A percentile compares a stretch with the other conserved stretches of the same genome.
Evolutionary conservation across 139 green algal species (phyloP).

Genomic region (Chlorella sp.): DNA sequence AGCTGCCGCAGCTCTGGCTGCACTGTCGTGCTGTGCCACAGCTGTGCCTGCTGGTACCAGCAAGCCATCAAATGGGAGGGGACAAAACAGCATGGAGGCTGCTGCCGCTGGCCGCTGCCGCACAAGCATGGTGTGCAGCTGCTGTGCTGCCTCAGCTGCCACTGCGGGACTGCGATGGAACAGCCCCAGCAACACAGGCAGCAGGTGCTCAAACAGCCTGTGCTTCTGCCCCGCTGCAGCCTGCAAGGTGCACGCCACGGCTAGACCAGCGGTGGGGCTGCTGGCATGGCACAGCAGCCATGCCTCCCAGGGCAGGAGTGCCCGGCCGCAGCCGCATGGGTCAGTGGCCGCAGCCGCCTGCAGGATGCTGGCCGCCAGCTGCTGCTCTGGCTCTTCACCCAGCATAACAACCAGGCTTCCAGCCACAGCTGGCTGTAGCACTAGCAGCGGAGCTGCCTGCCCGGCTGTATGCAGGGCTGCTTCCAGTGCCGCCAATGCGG

Average conservation of each 20-base stretch:
- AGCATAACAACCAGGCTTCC: constrained; percentile 4
- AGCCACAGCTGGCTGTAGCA: neutral
- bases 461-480: neutral
- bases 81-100: neutral
- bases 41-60: neutral
- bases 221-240: neutral
- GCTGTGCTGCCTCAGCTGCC: neutral
- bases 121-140: neutral
- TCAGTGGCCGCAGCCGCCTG: neutral
- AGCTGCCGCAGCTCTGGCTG: neutral
- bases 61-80: constrained; percentile 11
- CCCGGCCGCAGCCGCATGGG: neutral
- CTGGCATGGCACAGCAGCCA: constrained; percentile 10
- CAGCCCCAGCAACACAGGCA: neutral
- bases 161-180: neutral
- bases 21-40: neutral
- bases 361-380: constrained; percentile 12
- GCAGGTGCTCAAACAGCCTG: neutral
- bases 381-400: neutral
- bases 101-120: neutral
- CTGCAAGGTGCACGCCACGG: neutral
- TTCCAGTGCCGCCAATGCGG: neutral
- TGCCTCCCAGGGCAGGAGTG: neutral
- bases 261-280: neutral
- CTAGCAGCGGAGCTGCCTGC: neutral